Evolutionary conservation across 139 green algal genomes (phyloP), one percentile per base, ranked within the genome.

Genomic region (Desmodesmus armatus): DNA sequence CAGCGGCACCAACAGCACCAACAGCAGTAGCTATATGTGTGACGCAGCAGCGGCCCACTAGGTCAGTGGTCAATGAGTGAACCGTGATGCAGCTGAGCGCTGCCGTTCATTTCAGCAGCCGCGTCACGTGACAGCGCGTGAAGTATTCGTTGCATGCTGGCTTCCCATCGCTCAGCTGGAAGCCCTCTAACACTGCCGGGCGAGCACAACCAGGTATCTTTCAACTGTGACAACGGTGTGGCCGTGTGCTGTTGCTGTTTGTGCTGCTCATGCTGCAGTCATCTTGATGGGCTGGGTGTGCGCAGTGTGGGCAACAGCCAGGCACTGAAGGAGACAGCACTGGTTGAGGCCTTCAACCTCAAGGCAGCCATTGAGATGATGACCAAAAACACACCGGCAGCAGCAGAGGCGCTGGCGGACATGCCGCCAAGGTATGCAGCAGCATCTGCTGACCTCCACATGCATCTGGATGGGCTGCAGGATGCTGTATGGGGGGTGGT

Each of bases 261-360:
- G 25, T 67, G 2, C 23, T 13, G 47, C 47, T 33, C 66, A 4
- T 41, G n/a, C 47, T 58, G 76, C 84, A 95, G 89, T 86, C 89
- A 92, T 78, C 92, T 90, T 25, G 92, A 98, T 37, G 90, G 92
- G 39, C 86, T 94, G 85, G 92, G 94, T 67, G 89, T 90, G 53
- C 91, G 92, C 63, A 95, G 89, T 80, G 94, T 98, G 25, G 94
- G 94, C 78, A 98, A 98, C 93, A 96, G 89, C 83, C 91, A 93
- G 78, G 89, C 90, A 43, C 90, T 98, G 29, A 93, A 93, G 81
- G 90, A 96, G 74, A 96, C 93, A 2, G 94, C 93, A 7, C 92
- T 98, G 9, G 90, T 98, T 13, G 95, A 98, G 90, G 94, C 94
- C 0, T 97, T 98, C 92, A 98, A 98, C 85, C 88, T 98, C 49